Evolutionary conservation across 2,329 filamentous ascomycete species (phyloP).

Genomic region (Paramyrothecium sp.): DNA sequence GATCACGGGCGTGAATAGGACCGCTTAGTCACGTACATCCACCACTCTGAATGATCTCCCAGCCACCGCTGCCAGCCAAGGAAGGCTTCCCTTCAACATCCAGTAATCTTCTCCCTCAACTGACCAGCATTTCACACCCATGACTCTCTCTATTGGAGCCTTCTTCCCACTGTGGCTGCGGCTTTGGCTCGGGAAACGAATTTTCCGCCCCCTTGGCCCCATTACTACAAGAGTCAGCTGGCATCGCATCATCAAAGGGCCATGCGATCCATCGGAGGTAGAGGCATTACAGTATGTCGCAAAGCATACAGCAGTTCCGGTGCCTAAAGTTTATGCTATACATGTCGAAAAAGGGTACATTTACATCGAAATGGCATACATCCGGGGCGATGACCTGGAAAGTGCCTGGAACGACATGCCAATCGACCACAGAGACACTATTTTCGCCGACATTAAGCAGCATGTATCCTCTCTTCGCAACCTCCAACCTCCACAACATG

Average conservation of each 20-base stretch:
- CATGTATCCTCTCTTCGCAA: slow-evolving; percentile 18
- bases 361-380: slow-evolving; percentile 25
- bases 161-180: slow-evolving; percentile 19
- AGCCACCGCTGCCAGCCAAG: no score
- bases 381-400: slow-evolving; percentile 15
- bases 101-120: no score
- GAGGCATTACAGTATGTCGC: slow-evolving; percentile 28
- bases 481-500: slow-evolving; percentile 18
- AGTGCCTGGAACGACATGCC: slow-evolving; percentile 17
- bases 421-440: slow-evolving; percentile 11
- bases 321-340: slow-evolving; percentile 21
- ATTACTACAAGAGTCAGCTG: slow-evolving; percentile 19
- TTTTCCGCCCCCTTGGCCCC: slow-evolving; percentile 17
- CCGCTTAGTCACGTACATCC: no score
- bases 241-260: slow-evolving; percentile 27
- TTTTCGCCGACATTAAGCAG: slow-evolving; percentile 20
- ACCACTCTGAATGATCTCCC: no score
- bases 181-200: slow-evolving; percentile 22
- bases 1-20: no score
- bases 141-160: slow-evolving; percentile 22
- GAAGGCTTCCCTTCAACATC: no score
- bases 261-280: slow-evolving; percentile 23
- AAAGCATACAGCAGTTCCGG: slow-evolving; percentile 21
- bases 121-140: slow-evolving; percentile 5
- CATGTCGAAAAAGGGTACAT: slow-evolving; percentile 13